A percentile compares a stretch with the other conserved stretches of the same genome.
Conservation (phyloP, 495 filamentous ascomycete genomes). For the Pyrenula massariospora region DNA sequence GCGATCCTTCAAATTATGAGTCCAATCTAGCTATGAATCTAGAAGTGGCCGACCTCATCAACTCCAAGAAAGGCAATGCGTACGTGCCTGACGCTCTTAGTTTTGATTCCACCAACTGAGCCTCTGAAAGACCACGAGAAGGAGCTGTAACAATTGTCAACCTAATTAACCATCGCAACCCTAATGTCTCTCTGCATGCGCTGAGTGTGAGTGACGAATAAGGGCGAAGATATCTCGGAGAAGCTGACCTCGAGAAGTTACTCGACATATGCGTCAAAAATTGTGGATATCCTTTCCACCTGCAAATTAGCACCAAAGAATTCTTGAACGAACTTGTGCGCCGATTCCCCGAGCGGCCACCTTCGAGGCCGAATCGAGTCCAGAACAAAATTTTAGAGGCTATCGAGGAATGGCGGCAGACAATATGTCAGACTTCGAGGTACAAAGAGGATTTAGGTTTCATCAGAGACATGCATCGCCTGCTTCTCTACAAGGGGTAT, state of each 20-base stretch:
- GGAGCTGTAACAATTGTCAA: conserved; percentile 88
- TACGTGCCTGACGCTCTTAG: conserved; percentile 25
- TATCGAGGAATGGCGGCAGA: conserved; percentile 97
- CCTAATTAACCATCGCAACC: conserved; percentile 90
- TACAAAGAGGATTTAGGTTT: conserved; percentile 96
- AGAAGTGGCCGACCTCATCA: conserved; percentile 93
- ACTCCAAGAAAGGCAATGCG: conserved; percentile 94
- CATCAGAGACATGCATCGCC: conserved; percentile 94
- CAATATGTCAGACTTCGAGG: conserved; percentile 92
- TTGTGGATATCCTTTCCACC: conserved; percentile 97
- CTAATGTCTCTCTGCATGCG: conserved; percentile 84
- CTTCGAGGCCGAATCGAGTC: conserved; percentile 71
- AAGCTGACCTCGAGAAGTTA: conserved; percentile 39
- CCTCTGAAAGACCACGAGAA: conserved; percentile 62
- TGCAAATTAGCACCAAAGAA: conserved; percentile 97
- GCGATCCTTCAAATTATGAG: conserved; percentile 92
- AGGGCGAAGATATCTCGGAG: conserved; percentile 7
- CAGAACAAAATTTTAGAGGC: conserved; percentile 89
- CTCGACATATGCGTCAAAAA: conserved; percentile 99
- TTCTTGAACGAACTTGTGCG: conserved; percentile 97
- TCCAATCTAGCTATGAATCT: conserved; percentile 92
- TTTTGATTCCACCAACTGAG: conserved; percentile 3
- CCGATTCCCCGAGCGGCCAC: conserved; percentile 87
- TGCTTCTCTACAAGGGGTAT: conserved; percentile 94
- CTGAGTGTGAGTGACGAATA: conserved; percentile 42